These are phyloP conservation scores for Rubia tinctorum DNA, from an alignment of 305 asterid genomes.

Conservation along the genomic window DNA sequence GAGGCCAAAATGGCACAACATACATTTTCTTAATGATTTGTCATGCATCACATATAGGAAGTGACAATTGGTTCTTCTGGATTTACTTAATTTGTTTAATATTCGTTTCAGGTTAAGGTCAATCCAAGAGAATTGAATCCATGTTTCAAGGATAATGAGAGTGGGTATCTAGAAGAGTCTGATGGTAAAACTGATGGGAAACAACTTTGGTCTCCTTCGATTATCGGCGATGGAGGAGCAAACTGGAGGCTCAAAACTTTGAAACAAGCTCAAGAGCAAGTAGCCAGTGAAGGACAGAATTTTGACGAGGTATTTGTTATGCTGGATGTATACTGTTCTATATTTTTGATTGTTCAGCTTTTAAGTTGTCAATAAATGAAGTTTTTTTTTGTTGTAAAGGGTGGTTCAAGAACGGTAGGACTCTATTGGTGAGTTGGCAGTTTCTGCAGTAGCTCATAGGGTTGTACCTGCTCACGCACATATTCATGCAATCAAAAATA, in stretches of 20 bases:
- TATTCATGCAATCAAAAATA: constrained; percentile 67
- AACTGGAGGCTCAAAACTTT: constrained; percentile 98
- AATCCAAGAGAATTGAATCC: constrained; percentile 89
- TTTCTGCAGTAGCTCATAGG: constrained; percentile 69
- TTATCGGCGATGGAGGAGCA: constrained; percentile 99
- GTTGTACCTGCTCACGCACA: constrained; percentile 89
- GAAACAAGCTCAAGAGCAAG: constrained; percentile 92
- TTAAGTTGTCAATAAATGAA: background rate
- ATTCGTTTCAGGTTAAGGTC: constrained; percentile 40
- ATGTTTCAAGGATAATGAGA: constrained; percentile 60
- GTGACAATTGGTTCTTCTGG: background rate
- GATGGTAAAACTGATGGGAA: constrained; percentile 36
- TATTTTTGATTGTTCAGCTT: constrained; percentile 5
- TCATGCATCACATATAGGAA: background rate
- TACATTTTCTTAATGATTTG: background rate
- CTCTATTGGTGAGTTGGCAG: constrained; percentile 81
- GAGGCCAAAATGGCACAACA: background rate
- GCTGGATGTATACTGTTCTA: background rate
- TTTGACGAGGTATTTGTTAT: constrained; percentile 56
- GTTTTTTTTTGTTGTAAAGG: constrained; percentile 30
- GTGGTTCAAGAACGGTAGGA: constrained; percentile 97
- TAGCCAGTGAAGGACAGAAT: constrained; percentile 81
- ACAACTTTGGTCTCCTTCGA: constrained; percentile 45
- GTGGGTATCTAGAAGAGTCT: constrained; percentile 79
- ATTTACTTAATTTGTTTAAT: constrained; percentile 11